Evolutionary conservation across 345 rosid genomes (phyloP).

Genomic region (Brassica cretica): DNA sequence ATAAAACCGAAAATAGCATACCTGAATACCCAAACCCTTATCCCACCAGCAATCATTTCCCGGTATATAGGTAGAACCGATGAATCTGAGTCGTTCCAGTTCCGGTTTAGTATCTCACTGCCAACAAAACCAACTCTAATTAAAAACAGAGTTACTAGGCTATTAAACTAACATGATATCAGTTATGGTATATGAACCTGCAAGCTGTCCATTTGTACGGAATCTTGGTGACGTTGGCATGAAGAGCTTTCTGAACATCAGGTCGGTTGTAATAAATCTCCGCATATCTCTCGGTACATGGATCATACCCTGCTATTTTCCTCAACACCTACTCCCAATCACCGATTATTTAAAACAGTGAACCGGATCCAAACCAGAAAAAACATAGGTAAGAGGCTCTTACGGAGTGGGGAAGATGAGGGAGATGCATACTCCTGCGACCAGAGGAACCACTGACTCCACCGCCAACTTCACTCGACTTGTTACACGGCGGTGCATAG

Average conservation of each 20-base stretch:
- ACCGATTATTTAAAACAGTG: background rate
- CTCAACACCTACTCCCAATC: conserved; percentile 45
- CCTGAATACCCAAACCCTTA: conserved; percentile 97
- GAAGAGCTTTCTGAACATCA: conserved; percentile 88
- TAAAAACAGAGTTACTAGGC: background rate
- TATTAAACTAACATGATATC: background rate
- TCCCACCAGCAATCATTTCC: conserved; percentile 75
- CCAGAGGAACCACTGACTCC: conserved; percentile 34
- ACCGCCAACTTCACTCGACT: conserved; percentile 60
- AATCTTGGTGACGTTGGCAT: conserved; percentile 70
- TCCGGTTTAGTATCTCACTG: conserved; percentile 82
- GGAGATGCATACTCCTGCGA: conserved; percentile 55
- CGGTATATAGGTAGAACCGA: conserved; percentile 83
- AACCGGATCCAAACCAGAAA: background rate
- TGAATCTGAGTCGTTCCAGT: conserved; percentile 87
- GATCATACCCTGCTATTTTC: conserved; percentile 84
- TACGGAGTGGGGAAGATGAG: conserved; percentile 65
- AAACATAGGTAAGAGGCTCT: background rate
- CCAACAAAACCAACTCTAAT: background rate
- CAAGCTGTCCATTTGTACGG: conserved; percentile 96
- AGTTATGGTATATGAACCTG: conserved; percentile 50
- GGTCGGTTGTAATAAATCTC: conserved; percentile 89
- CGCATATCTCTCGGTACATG: conserved; percentile 96
- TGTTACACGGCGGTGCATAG: conserved; percentile 87
- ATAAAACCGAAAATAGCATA: conserved; percentile 18